A percentile compares a stretch with the other conserved stretches of the same genome.
Conservation (phyloP, 352 stramenopile genomes). For the Blastocystis sp. region DNA sequence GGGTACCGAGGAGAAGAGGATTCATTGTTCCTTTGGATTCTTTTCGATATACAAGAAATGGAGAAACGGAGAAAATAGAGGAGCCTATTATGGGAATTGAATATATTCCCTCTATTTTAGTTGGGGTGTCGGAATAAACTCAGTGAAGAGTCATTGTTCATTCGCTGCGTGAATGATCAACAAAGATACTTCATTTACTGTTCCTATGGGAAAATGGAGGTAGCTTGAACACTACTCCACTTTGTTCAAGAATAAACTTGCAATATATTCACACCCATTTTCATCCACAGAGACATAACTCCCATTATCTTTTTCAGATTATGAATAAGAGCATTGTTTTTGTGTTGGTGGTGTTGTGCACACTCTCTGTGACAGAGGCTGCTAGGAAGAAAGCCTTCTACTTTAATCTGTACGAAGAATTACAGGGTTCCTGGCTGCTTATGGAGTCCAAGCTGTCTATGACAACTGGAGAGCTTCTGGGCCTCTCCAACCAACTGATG, state of each 20-base stretch:
- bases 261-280: background rate
- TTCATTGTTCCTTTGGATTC: background rate
- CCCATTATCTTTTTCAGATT: background rate
- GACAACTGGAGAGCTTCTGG: conserved; percentile 18
- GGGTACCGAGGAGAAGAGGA: conserved; percentile 42
- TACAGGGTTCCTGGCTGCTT: conserved; percentile 20
- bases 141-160: background rate
- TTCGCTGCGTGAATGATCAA: background rate
- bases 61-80: conserved; percentile 24
- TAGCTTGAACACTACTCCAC: background rate
- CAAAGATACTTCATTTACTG: background rate
- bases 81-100: background rate
- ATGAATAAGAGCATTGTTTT: conserved; percentile 15
- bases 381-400: background rate
- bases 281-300: background rate
- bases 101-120: background rate
- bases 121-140: background rate
- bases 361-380: background rate
- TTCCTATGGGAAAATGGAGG: background rate
- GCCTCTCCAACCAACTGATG: background rate
- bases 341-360: background rate
- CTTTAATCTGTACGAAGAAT: conserved; percentile 37
- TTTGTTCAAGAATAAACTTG: no score
- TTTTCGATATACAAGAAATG: background rate
- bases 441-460: background rate